phyloP scores from a whole-genome alignment of 192 early-diverging fungal genomes.

The Mortierella hygrophila region DNA sequence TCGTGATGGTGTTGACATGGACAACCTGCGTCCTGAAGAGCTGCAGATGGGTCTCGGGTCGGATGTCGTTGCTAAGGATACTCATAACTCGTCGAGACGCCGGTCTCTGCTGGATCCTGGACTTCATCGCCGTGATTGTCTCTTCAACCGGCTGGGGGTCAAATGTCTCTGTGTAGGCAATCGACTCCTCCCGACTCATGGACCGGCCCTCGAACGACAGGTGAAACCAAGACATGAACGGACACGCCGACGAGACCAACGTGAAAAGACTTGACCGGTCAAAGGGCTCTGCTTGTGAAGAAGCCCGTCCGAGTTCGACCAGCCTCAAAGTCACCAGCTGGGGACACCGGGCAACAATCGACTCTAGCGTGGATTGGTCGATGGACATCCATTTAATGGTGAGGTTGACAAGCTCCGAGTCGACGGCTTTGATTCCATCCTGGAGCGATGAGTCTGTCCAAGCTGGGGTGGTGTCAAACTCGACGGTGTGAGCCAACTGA shows the following conservation, averaged over 20 bases:
- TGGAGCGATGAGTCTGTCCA: background rate
- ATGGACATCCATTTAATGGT: conserved; percentile 11
- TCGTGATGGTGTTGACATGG: background rate
- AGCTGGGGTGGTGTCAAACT: conserved; percentile 2
- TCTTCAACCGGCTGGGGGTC: background rate
- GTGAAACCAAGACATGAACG: background rate
- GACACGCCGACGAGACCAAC: background rate
- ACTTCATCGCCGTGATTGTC: background rate
- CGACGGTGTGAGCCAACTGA: background rate
- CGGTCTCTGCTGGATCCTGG: background rate
- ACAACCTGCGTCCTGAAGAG: conserved; percentile 2
- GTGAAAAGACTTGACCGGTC: background rate
- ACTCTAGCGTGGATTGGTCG: background rate
- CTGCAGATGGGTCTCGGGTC: background rate
- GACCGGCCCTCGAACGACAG: background rate
- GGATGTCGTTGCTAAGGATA: background rate
- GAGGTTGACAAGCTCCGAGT: background rate
- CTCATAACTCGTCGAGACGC: background rate
- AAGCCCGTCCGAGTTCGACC: background rate
- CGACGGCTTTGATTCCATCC: background rate
- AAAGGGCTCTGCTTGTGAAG: background rate
- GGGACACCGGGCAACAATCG: background rate
- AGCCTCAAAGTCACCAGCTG: background rate
- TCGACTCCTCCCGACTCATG: conserved; percentile 8
- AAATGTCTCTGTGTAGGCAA: background rate